phyloP scores from a whole-genome alignment of 192 early-diverging fungal genomes.

The Mortierella hygrophila region DNA sequence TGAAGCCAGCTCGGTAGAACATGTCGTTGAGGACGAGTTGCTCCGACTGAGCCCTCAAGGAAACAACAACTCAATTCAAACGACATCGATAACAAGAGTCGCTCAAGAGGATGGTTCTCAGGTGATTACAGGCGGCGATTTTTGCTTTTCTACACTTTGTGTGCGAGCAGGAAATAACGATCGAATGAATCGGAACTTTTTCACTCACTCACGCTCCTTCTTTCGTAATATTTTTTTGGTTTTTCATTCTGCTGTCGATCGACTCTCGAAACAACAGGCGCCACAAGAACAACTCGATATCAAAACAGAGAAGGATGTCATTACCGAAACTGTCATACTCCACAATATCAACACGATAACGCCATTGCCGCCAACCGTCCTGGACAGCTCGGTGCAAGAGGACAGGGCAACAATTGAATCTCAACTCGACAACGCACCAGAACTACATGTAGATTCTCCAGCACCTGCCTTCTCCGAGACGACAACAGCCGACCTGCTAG shows the following conservation, averaged over 20 bases:
- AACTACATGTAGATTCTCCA: not conserved
- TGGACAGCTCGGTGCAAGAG: not conserved
- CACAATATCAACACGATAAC: not conserved
- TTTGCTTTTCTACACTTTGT: not conserved
- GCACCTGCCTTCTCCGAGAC: not conserved
- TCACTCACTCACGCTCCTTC: not conserved
- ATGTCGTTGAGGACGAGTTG: not conserved
- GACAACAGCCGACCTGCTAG: not conserved
- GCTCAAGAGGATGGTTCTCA: not conserved
- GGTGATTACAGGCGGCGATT: not conserved
- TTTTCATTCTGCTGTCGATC: too few species aligned
- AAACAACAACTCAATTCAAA: not conserved
- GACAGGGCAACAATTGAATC: not conserved
- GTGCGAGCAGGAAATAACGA: not conserved
- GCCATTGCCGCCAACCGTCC: not conserved
- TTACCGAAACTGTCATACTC: not conserved
- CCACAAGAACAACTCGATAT: not conserved
- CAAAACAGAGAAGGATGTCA: not conserved
- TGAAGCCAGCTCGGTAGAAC: not conserved
- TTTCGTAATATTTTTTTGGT: too few species aligned
- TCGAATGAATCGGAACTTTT: not conserved
- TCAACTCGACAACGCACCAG: not conserved
- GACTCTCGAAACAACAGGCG: not conserved
- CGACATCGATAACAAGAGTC: not conserved
- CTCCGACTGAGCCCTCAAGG: not conserved